These are phyloP conservation scores for Cryptococcus hybrid DNA, from an alignment of 1,284 basidiomycete species.

Conservation along the genomic window DNA sequence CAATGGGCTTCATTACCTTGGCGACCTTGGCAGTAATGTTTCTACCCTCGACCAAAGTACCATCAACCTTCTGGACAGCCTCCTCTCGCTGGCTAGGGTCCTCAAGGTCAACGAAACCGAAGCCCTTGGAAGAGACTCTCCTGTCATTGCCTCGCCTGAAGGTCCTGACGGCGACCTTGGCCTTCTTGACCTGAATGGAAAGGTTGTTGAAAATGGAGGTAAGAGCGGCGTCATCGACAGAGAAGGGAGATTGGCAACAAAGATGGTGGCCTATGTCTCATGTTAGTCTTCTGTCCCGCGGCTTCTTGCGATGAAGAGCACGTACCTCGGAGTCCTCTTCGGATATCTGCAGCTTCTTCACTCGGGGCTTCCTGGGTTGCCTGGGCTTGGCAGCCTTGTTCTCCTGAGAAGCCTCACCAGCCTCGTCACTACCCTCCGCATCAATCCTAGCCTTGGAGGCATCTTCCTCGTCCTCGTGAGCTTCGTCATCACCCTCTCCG, in stretches of 20 bases:
- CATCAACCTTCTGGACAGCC: conserved; percentile 73
- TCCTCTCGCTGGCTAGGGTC: conserved; percentile 78
- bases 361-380: too few relatives aligned
- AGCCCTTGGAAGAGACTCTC: conserved; percentile 73
- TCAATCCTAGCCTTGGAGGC: conserved; percentile 16
- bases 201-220: conserved; percentile 75
- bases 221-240: conserved; percentile 75
- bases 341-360: conserved; percentile 52
- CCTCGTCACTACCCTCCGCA: background rate
- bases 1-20: conserved; percentile 43
- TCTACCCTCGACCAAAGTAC: conserved; percentile 76
- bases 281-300: too few relatives aligned
- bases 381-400: conserved; percentile 3
- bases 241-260: conserved; percentile 94
- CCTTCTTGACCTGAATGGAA: conserved; percentile 72
- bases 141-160: conserved; percentile 56
- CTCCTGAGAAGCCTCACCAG: conserved; percentile 9
- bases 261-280: conserved; percentile 68
- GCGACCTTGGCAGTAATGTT: conserved; percentile 84
- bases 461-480: conserved; percentile 20
- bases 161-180: conserved; percentile 65
- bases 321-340: conserved; percentile 57
- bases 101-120: conserved; percentile 90
- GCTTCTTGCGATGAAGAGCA: too few relatives aligned
- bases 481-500: conserved; percentile 37